Evolutionary conservation across 2,329 filamentous ascomycete species (phyloP).

Genomic region (Scedosporium boydii): DNA sequence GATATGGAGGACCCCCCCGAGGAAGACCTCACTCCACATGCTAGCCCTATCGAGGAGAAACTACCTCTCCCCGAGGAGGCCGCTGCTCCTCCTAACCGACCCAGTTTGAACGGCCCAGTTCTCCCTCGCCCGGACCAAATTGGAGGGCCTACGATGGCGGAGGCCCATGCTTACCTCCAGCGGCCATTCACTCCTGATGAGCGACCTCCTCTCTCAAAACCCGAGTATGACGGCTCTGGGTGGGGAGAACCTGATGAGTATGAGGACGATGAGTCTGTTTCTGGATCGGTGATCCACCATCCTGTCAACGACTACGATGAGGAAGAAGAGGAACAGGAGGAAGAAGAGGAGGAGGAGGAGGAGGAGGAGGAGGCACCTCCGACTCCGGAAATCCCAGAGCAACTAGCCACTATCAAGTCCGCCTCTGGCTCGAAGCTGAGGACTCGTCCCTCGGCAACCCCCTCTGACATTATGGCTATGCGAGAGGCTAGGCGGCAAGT

Average conservation of each 20-base stretch:
- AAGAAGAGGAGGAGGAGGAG: slow-evolving; percentile 22
- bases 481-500: slow-evolving; percentile 77
- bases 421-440: slow-evolving; percentile 79
- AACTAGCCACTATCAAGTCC: slow-evolving; percentile 79
- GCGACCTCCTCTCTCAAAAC: slow-evolving; percentile 36
- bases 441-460: slow-evolving; percentile 79
- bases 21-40: slow-evolving; percentile 19
- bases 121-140: slow-evolving; percentile 11
- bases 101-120: slow-evolving; percentile 19
- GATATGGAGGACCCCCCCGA: slow-evolving; percentile 16
- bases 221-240: slow-evolving; percentile 54
- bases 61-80: not conserved
- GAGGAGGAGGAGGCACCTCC: slow-evolving; percentile 35
- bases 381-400: slow-evolving; percentile 65
- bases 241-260: slow-evolving; percentile 41
- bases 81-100: slow-evolving; percentile 8
- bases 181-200: slow-evolving; percentile 40
- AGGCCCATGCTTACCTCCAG: slow-evolving; percentile 25
- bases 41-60: slow-evolving; percentile 4
- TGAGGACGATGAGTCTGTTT: slow-evolving; percentile 54
- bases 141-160: slow-evolving; percentile 22
- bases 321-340: slow-evolving; percentile 17
- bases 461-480: slow-evolving; percentile 76
- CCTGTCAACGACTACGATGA: slow-evolving; percentile 40
- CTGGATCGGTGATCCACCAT: slow-evolving; percentile 84